These are phyloP conservation scores for Salix brachista DNA, from an alignment of 345 rosid species.

Conservation along the genomic window DNA sequence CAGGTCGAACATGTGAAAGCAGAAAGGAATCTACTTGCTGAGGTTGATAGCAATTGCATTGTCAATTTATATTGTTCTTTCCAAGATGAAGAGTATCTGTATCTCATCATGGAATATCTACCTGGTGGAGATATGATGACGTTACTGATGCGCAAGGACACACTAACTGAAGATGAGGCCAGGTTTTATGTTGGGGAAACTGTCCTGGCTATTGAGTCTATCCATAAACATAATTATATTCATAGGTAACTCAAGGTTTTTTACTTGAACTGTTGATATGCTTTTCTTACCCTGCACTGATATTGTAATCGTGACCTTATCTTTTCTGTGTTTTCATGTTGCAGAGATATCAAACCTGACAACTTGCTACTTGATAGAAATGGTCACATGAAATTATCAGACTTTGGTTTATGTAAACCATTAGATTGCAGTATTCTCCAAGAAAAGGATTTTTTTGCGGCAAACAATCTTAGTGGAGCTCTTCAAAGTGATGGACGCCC, in stretches of 20 bases:
- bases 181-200: conserved; percentile 66
- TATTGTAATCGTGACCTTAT: background rate
- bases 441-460: conserved; percentile 40
- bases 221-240: conserved; percentile 61
- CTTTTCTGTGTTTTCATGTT: conserved; percentile 9
- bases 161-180: conserved; percentile 56
- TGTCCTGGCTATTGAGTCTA: conserved; percentile 66
- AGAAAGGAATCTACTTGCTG: conserved; percentile 70
- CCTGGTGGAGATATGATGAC: conserved; percentile 86
- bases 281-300: background rate
- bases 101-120: conserved; percentile 67
- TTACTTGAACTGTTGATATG: background rate
- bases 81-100: conserved; percentile 65
- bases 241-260: conserved; percentile 43
- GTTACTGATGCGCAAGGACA: conserved; percentile 66
- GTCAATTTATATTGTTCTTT: conserved; percentile 65
- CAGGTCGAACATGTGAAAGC: conserved; percentile 74
- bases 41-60: conserved; percentile 66
- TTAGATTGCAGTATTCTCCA: conserved; percentile 51
- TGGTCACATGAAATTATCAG: conserved; percentile 67
- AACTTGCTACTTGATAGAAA: conserved; percentile 54
- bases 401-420: conserved; percentile 69
- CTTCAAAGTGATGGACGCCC: conserved; percentile 48
- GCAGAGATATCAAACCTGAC: conserved; percentile 73
- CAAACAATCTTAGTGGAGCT: conserved; percentile 35